Evolutionary conservation across 2,329 filamentous ascomycete genomes (phyloP).

Genomic region (Coniochaeta sp.): DNA sequence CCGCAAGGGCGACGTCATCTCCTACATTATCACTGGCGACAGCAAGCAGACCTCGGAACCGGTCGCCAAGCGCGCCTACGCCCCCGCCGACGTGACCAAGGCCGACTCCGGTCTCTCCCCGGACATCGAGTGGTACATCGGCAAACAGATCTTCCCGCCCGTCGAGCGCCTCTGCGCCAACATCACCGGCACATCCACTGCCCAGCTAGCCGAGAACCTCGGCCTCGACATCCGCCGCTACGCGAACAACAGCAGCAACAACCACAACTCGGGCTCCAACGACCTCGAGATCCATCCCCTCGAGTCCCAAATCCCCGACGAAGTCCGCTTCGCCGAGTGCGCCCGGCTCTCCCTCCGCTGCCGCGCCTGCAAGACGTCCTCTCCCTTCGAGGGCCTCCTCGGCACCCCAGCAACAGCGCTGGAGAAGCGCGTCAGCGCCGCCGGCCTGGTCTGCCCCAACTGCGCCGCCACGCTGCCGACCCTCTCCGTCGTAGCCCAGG

Average conservation of each 20-base stretch:
- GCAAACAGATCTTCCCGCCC: slow-evolving; percentile 96
- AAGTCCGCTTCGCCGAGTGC: slow-evolving; percentile 80
- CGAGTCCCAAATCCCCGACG: slow-evolving; percentile 89
- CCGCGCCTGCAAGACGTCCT: slow-evolving; percentile 66
- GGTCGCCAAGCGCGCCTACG: slow-evolving; percentile 83
- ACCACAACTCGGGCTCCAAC: slow-evolving; percentile 43
- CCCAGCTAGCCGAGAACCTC: slow-evolving; percentile 84
- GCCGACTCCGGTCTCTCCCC: slow-evolving; percentile 67
- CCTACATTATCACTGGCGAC: slow-evolving; percentile 85
- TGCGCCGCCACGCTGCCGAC: slow-evolving; percentile 62
- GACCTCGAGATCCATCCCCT: slow-evolving; percentile 79
- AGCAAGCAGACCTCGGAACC: slow-evolving; percentile 53
- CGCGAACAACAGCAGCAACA: slow-evolving; percentile 31
- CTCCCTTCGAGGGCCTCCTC: slow-evolving; percentile 70
- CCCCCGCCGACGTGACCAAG: slow-evolving; percentile 78
- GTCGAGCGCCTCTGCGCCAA: slow-evolving; percentile 97
- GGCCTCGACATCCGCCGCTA: slow-evolving; percentile 89
- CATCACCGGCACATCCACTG: slow-evolving; percentile 85
- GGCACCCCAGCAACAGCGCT: slow-evolving; percentile 27
- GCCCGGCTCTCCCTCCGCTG: slow-evolving; percentile 72
- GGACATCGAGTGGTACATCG: slow-evolving; percentile 96
- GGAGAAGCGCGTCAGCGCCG: slow-evolving; percentile 54
- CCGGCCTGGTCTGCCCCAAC: slow-evolving; percentile 66
- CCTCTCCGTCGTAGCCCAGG: slow-evolving; percentile 73
- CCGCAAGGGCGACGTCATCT: slow-evolving; percentile 91